A percentile compares a stretch with the other conserved stretches of the same genome.
phyloP scores from a whole-genome alignment of 805 yeast genomes.

The Soucietia sequanensis region DNA sequence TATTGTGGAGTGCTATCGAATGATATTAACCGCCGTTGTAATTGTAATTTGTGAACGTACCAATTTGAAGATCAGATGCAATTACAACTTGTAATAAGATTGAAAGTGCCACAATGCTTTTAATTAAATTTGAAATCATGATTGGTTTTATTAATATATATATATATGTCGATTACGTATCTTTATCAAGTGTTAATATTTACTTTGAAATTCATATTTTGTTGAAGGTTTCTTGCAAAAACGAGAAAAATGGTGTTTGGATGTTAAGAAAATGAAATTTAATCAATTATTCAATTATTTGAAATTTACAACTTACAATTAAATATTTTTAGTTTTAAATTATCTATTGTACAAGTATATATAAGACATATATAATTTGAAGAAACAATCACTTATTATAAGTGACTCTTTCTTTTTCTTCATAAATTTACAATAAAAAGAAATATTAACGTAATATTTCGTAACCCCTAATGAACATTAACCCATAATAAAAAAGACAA shows the following conservation, averaged over 20 bases:
- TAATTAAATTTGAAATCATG: background rate
- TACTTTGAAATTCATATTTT: too few species aligned
- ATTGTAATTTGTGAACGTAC: background rate
- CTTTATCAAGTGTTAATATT: too few species aligned
- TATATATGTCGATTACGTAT: too few species aligned
- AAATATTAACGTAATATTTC: background rate
- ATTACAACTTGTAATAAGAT: background rate
- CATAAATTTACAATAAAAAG: background rate
- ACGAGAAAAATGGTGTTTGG: too few species aligned
- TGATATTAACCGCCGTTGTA: background rate
- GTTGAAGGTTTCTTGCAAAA: too few species aligned
- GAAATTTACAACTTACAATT: too few species aligned
- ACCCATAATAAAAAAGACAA: slow-evolving; percentile 1
- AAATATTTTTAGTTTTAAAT: too few species aligned
- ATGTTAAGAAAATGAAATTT: too few species aligned
- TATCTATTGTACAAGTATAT: slow-evolving; percentile 22
- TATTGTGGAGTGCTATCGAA: too few species aligned
- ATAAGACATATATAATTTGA: slow-evolving; percentile 11
- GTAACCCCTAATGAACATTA: background rate
- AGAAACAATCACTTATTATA: too few species aligned
- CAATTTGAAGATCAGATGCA: slow-evolving; percentile 2
- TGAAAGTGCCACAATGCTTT: background rate
- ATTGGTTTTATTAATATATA: too few species aligned
- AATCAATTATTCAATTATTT: too few species aligned
- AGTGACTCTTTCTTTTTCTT: slow-evolving; percentile 2